phyloP scores from a whole-genome alignment of 129 eudicot genomes.

The Pittosporum tobira region DNA sequence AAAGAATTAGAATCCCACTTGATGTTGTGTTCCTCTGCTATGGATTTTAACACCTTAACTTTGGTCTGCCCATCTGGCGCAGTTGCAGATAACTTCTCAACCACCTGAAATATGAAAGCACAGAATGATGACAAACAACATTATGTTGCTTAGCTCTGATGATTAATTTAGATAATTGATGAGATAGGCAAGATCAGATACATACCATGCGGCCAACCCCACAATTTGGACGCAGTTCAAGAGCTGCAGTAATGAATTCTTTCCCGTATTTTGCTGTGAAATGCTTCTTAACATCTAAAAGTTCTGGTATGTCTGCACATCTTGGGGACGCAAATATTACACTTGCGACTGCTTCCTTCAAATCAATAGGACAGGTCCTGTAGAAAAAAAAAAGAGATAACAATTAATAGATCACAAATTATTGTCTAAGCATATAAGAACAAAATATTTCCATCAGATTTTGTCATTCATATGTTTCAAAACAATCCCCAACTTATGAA shows the following conservation, averaged over 20 bases:
- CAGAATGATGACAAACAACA: background rate
- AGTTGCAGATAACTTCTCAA: constrained; percentile 77
- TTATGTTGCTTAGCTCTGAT: background rate
- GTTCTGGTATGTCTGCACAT: constrained; percentile 82
- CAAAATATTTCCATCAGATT: no score
- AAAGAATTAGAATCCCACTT: constrained; percentile 65
- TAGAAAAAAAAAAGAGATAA: background rate
- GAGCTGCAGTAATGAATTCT: constrained; percentile 65
- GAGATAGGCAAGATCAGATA: background rate
- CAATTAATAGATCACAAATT: background rate
- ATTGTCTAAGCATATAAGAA: background rate
- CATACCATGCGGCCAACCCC: constrained; percentile 87
- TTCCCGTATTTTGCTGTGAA: constrained; percentile 81
- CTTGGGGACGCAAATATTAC: constrained; percentile 86
- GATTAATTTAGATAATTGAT: background rate
- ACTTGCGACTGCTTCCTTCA: constrained; percentile 89
- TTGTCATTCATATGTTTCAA: background rate
- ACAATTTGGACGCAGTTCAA: constrained; percentile 71
- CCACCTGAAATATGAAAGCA: constrained; percentile 42
- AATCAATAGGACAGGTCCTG: constrained; percentile 85
- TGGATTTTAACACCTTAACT: constrained; percentile 47
- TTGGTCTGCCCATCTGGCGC: constrained; percentile 81
- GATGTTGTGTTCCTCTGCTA: constrained; percentile 77
- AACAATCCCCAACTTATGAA: background rate
- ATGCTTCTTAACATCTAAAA: constrained; percentile 61